Conservation (phyloP, 495 filamentous ascomycete genomes). For the Penicillium arizonense region DNA sequence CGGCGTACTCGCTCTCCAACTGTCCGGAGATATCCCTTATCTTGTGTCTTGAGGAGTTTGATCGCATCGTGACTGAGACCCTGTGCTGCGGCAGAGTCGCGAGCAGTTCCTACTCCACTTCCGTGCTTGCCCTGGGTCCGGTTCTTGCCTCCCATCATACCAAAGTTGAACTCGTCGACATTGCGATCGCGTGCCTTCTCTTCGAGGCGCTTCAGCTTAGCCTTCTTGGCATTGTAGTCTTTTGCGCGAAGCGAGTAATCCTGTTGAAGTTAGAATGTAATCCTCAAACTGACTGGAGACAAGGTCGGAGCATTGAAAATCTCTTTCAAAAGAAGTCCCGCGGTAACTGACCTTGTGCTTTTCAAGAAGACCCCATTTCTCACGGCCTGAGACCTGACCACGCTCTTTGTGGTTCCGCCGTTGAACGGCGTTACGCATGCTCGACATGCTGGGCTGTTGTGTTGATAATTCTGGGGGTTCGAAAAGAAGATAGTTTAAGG, state of each 20-base stretch:
- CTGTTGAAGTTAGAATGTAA: constrained; percentile 36
- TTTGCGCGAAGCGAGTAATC: constrained; percentile 90
- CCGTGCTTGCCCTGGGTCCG: constrained; percentile 58
- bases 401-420: constrained; percentile 81
- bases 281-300: neutral
- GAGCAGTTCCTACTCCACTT: constrained; percentile 43
- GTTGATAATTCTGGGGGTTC: neutral
- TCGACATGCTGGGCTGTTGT: constrained; percentile 59
- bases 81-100: constrained; percentile 34
- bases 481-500: neutral
- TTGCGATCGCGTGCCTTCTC: constrained; percentile 84
- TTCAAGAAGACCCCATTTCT: constrained; percentile 81
- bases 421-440: constrained; percentile 78
- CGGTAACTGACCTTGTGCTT: constrained; percentile 69
- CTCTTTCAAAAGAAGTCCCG: neutral
- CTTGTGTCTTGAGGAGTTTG: constrained; percentile 92
- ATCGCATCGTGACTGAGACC: constrained; percentile 66
- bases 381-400: constrained; percentile 77
- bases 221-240: constrained; percentile 85
- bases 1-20: constrained; percentile 57
- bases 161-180: constrained; percentile 94
- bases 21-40: constrained; percentile 81
- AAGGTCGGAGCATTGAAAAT: neutral
- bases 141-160: constrained; percentile 66
- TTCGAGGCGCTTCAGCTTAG: constrained; percentile 71